These are phyloP conservation scores for Anthracocystis walkeri DNA, from an alignment of 1,284 basidiomycete species.

Conservation along the genomic window DNA sequence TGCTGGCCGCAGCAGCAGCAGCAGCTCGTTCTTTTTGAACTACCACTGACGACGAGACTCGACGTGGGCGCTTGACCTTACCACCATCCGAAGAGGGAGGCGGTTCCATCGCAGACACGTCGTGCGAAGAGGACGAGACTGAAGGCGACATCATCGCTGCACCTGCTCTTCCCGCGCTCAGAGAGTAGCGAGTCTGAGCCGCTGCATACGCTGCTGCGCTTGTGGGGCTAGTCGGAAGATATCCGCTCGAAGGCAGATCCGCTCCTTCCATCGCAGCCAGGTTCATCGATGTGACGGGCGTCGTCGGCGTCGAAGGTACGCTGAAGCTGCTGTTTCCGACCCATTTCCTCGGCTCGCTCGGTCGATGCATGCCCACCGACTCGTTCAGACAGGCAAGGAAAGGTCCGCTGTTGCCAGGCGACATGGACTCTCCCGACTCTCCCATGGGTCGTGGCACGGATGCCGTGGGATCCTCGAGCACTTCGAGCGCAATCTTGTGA, in stretches of 20 bases:
- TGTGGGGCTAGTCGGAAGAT: slow-evolving; percentile 35
- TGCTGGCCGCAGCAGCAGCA: slow-evolving; percentile 40
- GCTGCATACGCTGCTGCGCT: slow-evolving; percentile 57
- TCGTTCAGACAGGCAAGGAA: slow-evolving; percentile 65
- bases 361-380: slow-evolving; percentile 61
- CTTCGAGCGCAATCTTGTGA: slow-evolving; percentile 74
- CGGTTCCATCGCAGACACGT: slow-evolving; percentile 40
- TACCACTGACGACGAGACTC: slow-evolving; percentile 60
- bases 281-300: slow-evolving; percentile 59
- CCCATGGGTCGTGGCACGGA: slow-evolving; percentile 29
- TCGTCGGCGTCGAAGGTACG: slow-evolving; percentile 59
- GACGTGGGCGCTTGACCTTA: slow-evolving; percentile 63
- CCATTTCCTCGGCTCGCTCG: slow-evolving; percentile 59
- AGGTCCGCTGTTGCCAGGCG: slow-evolving; percentile 57
- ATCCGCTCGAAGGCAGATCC: slow-evolving; percentile 16
- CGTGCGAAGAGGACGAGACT: slow-evolving; percentile 36
- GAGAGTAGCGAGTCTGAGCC: slow-evolving; percentile 56
- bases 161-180: slow-evolving; percentile 26
- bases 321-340: slow-evolving; percentile 41
- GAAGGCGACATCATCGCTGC: slow-evolving; percentile 37
- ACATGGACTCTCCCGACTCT: slow-evolving; percentile 38
- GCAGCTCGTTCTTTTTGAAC: slow-evolving; percentile 55
- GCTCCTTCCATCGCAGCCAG: slow-evolving; percentile 36
- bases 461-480: slow-evolving; percentile 53
- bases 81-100: slow-evolving; percentile 64